Evolutionary conservation across 805 yeast genomes (phyloP), one percentile per base, ranked within the genome.

Genomic region (Starmerella stellata): DNA sequence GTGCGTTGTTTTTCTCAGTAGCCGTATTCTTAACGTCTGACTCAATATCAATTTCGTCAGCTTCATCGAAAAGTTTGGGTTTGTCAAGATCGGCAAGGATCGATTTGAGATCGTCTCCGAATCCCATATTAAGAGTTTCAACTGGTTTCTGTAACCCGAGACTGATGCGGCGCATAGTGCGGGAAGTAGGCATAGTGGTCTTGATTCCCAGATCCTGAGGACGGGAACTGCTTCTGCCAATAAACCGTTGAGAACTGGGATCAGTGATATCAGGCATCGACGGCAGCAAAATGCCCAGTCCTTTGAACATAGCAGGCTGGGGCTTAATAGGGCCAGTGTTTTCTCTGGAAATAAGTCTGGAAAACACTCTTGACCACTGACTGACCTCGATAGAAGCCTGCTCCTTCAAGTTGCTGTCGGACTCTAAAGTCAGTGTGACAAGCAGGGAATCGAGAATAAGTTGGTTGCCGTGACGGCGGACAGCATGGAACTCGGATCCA

Each of bases 21-120:
- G n/a, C n/a, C n/a, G n/a, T n/a, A n/a, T n/a, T n/a, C n/a, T n/a
- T n/a, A n/a, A n/a, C n/a, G n/a, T n/a, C n/a, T n/a, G n/a, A n/a
- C n/a, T n/a, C n/a, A n/a, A n/a, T n/a, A n/a, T n/a, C n/a, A n/a
- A n/a, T n/a, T n/a, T n/a, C n/a, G n/a, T n/a, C n/a, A n/a, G n/a
- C n/a, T n/a, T n/a, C n/a, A n/a, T n/a, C n/a, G n/a, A n/a, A n/a
- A n/a, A n/a, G n/a, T n/a, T n/a, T n/a, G 7, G 25, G 25, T 11
- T 23, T 23, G 25, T 23, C 25, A 7, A 42, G 30, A 5, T 41
- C 31, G 9, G 37, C 25, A 1, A 47, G 38, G 5, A 47, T 28
- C 13, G 15, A 21, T 29, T 45, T 47, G 16, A 47, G 37, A 24
- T 47, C 49, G 15, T 47, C 50, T 8, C 49, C 49, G 36, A 47